Base-by-base conservation (phyloP, 768 basidiomycete genomes). In the Grammothele lineata region DNA sequence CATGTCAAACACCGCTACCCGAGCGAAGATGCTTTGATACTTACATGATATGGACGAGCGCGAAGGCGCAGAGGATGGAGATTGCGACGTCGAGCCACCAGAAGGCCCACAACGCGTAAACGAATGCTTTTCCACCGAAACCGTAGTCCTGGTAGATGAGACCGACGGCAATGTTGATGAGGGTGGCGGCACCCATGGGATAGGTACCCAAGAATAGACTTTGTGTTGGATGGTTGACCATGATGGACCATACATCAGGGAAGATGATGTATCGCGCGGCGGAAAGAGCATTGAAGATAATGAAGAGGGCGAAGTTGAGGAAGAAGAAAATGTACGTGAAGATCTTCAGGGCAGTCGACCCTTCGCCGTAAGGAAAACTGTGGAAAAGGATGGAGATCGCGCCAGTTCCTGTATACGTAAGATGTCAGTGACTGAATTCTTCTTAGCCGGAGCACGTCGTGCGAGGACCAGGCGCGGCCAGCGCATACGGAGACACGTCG, bases 41-140 rank as follows among this genome's bases (percentile, higher is more conserved):
- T 43, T 48, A 87, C 87, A 90, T 88, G 42, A 77, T 60, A 53
- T 88, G 80, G 1, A 87, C 60, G 30, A 81, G 66, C 7, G 78
- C 75, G 67, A 83, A 81, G 45, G 75, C 79, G 55, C 81, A 81
- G 24, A 77, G 12, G 12, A 79, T 54, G 0, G 85, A 81, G 11
- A 86, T 44, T 0, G 65, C 64, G 1, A 79, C 65, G 53, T 85
- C 81, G 33, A 80, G 36, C 86, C 84, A 87, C 85, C 86, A 89
- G 34, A 83, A 56, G 2, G 62, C 75, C 79, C 85, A 85, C 30
- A 85, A 57, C 21, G 69, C 57, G 47, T 76, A 79, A 2, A 84
- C 59, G 60, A 84, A 80, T 1, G 57, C 42, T 33, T 56, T 67
- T 11, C 81, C 81, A 0, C 79, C 80, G 45, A 83, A 70, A 17